phyloP scores from a whole-genome alignment of 2,329 filamentous ascomycete species.

The Fusarium nanum region DNA sequence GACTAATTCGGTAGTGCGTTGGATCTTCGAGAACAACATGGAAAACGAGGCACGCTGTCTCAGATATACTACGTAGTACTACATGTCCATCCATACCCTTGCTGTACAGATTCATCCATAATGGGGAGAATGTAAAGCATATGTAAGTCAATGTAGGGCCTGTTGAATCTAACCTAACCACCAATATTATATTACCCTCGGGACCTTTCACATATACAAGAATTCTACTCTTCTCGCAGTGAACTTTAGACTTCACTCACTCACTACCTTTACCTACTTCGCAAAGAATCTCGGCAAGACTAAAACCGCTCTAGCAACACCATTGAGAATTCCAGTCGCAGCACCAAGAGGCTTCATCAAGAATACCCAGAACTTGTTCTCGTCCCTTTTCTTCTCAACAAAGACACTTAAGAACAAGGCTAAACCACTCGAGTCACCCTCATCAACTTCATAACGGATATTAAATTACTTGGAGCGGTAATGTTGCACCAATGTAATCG shows the following conservation, averaged over 20 bases:
- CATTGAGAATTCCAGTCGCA: background rate
- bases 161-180: background rate
- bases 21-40: background rate
- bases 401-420: no score
- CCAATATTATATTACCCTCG: background rate
- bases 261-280: background rate
- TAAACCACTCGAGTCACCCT: no score
- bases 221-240: background rate
- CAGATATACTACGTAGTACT: background rate
- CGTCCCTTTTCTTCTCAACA: no score
- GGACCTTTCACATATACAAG: background rate
- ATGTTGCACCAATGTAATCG: no score
- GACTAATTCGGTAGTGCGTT: background rate
- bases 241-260: background rate
- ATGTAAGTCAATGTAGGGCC: background rate
- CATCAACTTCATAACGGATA: no score
- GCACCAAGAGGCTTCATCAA: background rate
- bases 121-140: background rate
- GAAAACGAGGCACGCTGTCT: background rate
- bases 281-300: background rate
- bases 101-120: background rate
- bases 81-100: background rate
- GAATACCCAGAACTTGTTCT: background rate
- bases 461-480: no score
- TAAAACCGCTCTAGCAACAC: background rate